Conservation (phyloP, 176 grass and related monocot genomes). For the Saccharum spontaneum region DNA sequence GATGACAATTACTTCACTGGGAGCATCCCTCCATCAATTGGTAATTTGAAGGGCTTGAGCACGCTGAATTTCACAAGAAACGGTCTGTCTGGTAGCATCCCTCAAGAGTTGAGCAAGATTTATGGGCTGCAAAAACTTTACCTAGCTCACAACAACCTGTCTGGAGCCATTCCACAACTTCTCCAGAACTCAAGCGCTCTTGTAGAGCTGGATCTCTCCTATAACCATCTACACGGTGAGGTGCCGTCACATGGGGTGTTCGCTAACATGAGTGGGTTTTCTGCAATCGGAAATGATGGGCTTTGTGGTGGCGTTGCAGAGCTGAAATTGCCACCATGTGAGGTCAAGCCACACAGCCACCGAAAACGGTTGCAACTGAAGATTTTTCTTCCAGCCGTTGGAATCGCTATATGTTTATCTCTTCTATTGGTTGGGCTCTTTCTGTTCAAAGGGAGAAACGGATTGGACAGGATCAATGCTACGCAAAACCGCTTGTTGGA, state of each 20-base stretch:
- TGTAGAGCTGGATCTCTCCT: slow-evolving; percentile 31
- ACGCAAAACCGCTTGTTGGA: background rate
- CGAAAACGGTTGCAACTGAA: background rate
- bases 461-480: background rate
- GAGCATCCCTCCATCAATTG: slow-evolving; percentile 4
- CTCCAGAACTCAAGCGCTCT: background rate
- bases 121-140: slow-evolving; percentile 13
- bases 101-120: slow-evolving; percentile 15
- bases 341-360: slow-evolving; percentile 1
- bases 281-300: slow-evolving; percentile 13
- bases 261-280: background rate
- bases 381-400: slow-evolving; percentile 29
- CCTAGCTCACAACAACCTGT: slow-evolving; percentile 33
- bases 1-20: slow-evolving; percentile 37
- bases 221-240: slow-evolving; percentile 27
- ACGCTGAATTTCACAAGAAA: slow-evolving; percentile 36
- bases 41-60: slow-evolving; percentile 31
- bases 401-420: slow-evolving; percentile 5
- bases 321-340: slow-evolving; percentile 27
- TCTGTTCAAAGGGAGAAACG: slow-evolving; percentile 12
- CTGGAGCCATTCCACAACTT: slow-evolving; percentile 18
- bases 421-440: background rate
- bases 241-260: slow-evolving; percentile 25
- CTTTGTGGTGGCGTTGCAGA: slow-evolving; percentile 40
- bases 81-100: slow-evolving; percentile 21